Percentiles rank a stretch among this genome's conserved stretches.
phyloP scores from a whole-genome alignment of 305 asterid genomes.

The Petunia hybrid region DNA sequence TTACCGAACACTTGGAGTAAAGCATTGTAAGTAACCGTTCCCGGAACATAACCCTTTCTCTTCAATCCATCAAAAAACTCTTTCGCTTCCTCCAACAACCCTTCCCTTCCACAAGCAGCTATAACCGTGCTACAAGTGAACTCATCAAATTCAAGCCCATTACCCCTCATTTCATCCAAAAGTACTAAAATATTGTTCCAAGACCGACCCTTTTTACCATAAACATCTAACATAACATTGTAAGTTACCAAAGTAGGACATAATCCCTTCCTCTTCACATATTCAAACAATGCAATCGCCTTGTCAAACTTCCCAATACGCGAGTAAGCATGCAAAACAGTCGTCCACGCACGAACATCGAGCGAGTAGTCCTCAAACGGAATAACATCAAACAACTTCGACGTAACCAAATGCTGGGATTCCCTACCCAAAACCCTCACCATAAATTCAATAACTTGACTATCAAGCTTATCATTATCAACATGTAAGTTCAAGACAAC shows the following conservation, averaged over 20 bases:
- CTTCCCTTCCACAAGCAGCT: conserved; percentile 93
- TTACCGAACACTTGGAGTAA: conserved; percentile 90
- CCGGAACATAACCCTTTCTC: conserved; percentile 72
- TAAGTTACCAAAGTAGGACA: conserved; percentile 80
- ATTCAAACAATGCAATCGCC: conserved; percentile 71
- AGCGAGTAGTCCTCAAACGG: conserved; percentile 62
- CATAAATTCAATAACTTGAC: conserved; percentile 79
- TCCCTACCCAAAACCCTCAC: conserved; percentile 84
- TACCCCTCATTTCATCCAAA: conserved; percentile 76
- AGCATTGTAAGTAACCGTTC: conserved; percentile 83
- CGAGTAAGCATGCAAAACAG: conserved; percentile 78
- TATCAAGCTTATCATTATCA: conserved; percentile 62
- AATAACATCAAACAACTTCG: conserved; percentile 81
- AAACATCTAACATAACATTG: conserved; percentile 94
- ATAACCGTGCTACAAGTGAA: conserved; percentile 96
- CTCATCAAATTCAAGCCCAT: conserved; percentile 82
- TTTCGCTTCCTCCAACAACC: conserved; percentile 85
- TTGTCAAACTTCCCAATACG: conserved; percentile 83
- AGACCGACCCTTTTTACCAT: conserved; percentile 84
- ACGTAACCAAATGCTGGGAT: conserved; percentile 72
- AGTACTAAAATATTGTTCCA: conserved; percentile 73
- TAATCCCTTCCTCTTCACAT: conserved; percentile 68
- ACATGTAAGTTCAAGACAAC: conserved; percentile 61
- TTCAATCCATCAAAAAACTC: conserved; percentile 72
- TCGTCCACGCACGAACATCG: conserved; percentile 87